Percentiles rank a stretch among this genome's conserved stretches.
Evolutionary conservation across 495 filamentous ascomycete species (phyloP).

Genomic region (Schizothecium vesticola): DNA sequence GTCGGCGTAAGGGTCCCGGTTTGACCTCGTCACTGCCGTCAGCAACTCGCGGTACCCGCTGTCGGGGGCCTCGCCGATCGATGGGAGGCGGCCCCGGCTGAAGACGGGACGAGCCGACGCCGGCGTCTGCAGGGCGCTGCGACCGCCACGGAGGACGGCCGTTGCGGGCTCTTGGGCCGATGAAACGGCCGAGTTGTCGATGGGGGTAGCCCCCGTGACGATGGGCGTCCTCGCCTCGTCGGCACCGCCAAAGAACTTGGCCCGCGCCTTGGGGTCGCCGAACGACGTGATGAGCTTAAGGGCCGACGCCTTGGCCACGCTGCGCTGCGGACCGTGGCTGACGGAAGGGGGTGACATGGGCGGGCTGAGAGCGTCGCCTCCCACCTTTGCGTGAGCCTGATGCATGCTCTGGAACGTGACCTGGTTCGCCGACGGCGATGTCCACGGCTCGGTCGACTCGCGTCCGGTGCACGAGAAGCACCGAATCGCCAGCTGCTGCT

Average conservation of each 20-base stretch:
- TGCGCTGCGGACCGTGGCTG: constrained; percentile 49
- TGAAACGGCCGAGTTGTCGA: constrained; percentile 84
- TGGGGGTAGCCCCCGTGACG: constrained; percentile 76
- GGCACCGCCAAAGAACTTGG: constrained; percentile 61
- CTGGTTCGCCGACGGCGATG: constrained; percentile 72
- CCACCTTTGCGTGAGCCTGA: constrained; percentile 44
- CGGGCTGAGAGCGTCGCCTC: constrained; percentile 39
- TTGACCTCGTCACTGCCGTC: constrained; percentile 19
- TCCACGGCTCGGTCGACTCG: constrained; percentile 74
- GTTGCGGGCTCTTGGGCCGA: constrained; percentile 58
- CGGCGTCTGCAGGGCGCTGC: constrained; percentile 56
- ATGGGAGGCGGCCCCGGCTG: constrained; percentile 65
- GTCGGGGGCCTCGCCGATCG: constrained; percentile 70
- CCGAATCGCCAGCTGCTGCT: constrained; percentile 84
- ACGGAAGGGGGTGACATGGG: constrained; percentile 51
- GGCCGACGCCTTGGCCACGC: constrained; percentile 69
- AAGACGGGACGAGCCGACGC: constrained; percentile 70
- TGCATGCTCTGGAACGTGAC: constrained; percentile 50
- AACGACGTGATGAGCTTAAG: constrained; percentile 93
- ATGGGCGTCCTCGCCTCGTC: constrained; percentile 73
- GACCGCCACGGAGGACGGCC: constrained; percentile 58
- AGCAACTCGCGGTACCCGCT: constrained; percentile 31
- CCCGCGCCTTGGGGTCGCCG: constrained; percentile 52
- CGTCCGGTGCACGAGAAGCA: constrained; percentile 81
- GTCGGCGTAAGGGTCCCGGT: constrained; percentile 18